Evolutionary conservation across 2,329 filamentous ascomycete genomes (phyloP), one percentile per base, ranked within the genome.

Genomic region (Cordyceps cicadae): DNA sequence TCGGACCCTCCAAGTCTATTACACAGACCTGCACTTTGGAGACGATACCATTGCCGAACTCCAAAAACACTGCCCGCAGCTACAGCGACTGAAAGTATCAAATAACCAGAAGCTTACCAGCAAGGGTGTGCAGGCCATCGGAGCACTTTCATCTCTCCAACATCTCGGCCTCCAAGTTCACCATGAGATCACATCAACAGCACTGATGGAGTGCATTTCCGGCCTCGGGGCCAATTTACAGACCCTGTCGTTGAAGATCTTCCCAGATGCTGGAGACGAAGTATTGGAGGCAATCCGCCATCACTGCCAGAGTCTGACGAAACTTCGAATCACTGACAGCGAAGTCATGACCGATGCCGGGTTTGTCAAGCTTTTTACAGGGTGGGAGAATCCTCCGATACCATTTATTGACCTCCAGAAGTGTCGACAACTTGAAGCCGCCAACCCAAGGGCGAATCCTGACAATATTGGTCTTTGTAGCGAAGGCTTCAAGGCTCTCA

Each of bases 261-360:
- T 92, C 63, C 72, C 81, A 1, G 76, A 85, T 21, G 79, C 84
- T 2, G 84, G 92, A 66, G 87, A 94, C 69, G 76, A 77, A 3
- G 77, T 96, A 1, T 80, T 97, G 1, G 79, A 84, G 52, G 79
- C 83, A 0, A 87, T 97, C 61, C 88, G 91, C 70, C 74, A 81
- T 6, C 79, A 85, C 45, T 96, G 92, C 72, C 79, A 74, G 7
- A 75, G 77, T 1, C 79, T 97, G 17, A 73, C 71, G 58, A 97
- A 97, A 70, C 81, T 97, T 19, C 88, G 92, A 55, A 84, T 97
- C 66, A 88, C 87, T 0, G 86, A 90, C 65, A 95, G 90, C 71
- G 82, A 88, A 66, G 73, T 78, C 12, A 87, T 89, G 74, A 92
- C 88, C 0, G 92, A 97, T 70, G 79, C 79, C 4, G 90, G 83